phyloP scores from a whole-genome alignment of 805 yeast species.

The Pichia gijzeniarum region DNA sequence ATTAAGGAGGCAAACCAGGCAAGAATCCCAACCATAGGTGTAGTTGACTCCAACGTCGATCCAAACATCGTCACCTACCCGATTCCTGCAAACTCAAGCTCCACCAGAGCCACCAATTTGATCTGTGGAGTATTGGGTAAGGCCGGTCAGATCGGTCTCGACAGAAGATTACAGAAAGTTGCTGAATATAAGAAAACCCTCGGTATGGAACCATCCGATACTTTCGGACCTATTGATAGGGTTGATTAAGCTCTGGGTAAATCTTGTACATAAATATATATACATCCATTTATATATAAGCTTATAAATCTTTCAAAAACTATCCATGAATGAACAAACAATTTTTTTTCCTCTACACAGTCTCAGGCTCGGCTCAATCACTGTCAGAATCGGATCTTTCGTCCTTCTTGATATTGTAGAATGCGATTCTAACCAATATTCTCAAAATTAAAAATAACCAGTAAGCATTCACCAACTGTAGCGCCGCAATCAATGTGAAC shows the following conservation, averaged over 20 bases:
- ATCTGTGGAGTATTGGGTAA: conserved; percentile 76
- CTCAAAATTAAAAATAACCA: conserved; percentile 84
- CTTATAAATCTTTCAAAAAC: too few relatives aligned
- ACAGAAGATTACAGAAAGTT: conserved; percentile 43
- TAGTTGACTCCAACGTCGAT: conserved; percentile 90
- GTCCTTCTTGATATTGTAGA: conserved; percentile 58
- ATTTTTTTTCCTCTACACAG: too few relatives aligned
- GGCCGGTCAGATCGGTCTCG: conserved; percentile 77
- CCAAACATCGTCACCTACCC: conserved; percentile 88
- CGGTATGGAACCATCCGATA: conserved; percentile 22
- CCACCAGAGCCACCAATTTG: conserved; percentile 71
- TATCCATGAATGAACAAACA: too few relatives aligned
- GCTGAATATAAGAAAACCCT: conserved; percentile 27
- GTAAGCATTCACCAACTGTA: conserved; percentile 80
- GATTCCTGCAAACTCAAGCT: conserved; percentile 94
- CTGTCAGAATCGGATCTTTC: conserved; percentile 86
- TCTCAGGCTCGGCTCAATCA: too few relatives aligned
- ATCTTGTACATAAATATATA: conserved; percentile 1
- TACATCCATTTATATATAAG: too few relatives aligned
- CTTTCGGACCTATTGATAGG: conserved; percentile 13
- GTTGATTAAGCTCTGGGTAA: neutral
- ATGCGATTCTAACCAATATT: conserved; percentile 60
- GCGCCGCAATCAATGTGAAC: conserved; percentile 64
- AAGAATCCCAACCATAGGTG: conserved; percentile 88
- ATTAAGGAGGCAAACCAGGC: conserved; percentile 74